Base-by-base conservation (phyloP, 441 rosid genomes). In the Breynia disticha region DNA sequence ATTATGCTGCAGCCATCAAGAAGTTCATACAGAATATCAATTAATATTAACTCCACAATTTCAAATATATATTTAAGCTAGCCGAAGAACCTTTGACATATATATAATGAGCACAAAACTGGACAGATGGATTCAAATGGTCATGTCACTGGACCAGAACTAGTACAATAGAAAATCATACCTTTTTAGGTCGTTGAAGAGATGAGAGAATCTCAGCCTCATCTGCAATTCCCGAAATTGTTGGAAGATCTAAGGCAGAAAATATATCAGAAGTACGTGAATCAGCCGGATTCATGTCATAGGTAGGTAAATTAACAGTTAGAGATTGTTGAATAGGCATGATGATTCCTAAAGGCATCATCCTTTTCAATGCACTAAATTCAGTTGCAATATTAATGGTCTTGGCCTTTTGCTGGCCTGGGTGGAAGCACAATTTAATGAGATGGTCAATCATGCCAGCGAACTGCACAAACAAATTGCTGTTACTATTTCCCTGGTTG, bases 171-270 rank as follows among this genome's bases (percentile, higher is more conserved):
- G 42, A 52, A 55, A 8, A 47, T 51, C 76, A 10, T 76, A 87
- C 99, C 73, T 87, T 90, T 71, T 95, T 95, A 42, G 99, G 97
- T 49, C 84, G 77, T 81, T 95, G 99, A 71, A 87, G 97, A 57
- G 97, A 95, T 39, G 97, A 87, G 73, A 95, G 99, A 75, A 94
- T 90, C 84, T 95, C 97, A 45, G 97, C 97, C 71, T 87, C 99
- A 58, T 95, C 97, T 64, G 90, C 77, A 60, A 95, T 87, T 66
- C 95, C 95, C 54, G 70, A 77, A 67, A 95, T 87, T 55, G 88
- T 87, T 61, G 97, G 99, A 71, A 90, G 84, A 68, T 95, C 95
- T 47, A 78, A 74, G 53, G 77, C 71, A 59, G 89, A 73, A 78
- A 95, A 90, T 55, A 87, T 77, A 73, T 82, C 77, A 59, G 85